Evolutionary conservation across 1,284 basidiomycete genomes (phyloP).

Genomic region (Dichomitus squalens): DNA sequence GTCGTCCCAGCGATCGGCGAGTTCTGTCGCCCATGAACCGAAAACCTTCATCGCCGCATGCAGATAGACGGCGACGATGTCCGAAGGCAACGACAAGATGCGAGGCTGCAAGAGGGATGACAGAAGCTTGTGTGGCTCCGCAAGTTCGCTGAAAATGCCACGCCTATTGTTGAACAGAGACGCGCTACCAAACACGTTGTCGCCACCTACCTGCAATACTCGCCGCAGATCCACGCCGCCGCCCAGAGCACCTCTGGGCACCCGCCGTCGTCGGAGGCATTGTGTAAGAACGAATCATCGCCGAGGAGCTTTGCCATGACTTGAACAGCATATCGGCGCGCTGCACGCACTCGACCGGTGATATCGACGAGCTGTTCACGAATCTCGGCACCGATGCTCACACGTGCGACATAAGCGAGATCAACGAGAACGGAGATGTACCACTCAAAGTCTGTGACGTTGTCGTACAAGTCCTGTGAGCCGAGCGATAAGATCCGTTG

Average conservation of each 20-base stretch:
- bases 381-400: slow-evolving; percentile 74
- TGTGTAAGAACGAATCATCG: slow-evolving; percentile 73
- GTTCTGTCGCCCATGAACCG: slow-evolving; percentile 78
- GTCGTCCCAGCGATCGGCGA: slow-evolving; percentile 77
- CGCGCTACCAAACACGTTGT: background rate
- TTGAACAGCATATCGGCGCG: slow-evolving; percentile 78
- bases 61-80: slow-evolving; percentile 75
- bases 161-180: background rate
- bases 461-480: slow-evolving; percentile 81
- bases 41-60: slow-evolving; percentile 89
- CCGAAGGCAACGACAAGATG: slow-evolving; percentile 54
- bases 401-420: slow-evolving; percentile 83
- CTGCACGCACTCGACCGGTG: slow-evolving; percentile 77
- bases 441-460: slow-evolving; percentile 95
- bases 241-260: slow-evolving; percentile 88
- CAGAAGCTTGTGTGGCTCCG: slow-evolving; percentile 70
- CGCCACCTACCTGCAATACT: slow-evolving; percentile 77
- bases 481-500: slow-evolving; percentile 85
- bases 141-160: slow-evolving; percentile 54
- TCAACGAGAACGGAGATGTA: slow-evolving; percentile 93
- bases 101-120: slow-evolving; percentile 68
- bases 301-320: slow-evolving; percentile 79
- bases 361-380: slow-evolving; percentile 88
- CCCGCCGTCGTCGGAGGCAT: slow-evolving; percentile 60
- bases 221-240: slow-evolving; percentile 94